Conservation (phyloP, 495 filamentous ascomycete genomes). For the Talaromyces liani region DNA sequence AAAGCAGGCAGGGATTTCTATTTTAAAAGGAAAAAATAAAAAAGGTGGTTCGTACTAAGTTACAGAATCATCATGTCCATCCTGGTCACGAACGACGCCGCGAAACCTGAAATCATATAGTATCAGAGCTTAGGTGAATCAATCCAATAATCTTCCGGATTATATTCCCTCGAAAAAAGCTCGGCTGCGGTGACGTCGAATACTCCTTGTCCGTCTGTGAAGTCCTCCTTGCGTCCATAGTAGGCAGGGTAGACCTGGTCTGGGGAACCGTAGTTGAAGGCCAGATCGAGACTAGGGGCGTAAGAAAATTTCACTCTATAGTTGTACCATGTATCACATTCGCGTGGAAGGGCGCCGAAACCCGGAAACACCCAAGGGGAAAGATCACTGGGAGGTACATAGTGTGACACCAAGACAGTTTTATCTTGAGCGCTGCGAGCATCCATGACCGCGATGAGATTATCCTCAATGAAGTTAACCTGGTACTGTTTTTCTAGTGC, state of each 20-base stretch:
- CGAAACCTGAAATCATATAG: not conserved
- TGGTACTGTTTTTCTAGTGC: conserved; percentile 10
- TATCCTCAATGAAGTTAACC: conserved; percentile 11
- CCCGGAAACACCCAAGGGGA: conserved; percentile 5
- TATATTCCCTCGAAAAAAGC: not conserved
- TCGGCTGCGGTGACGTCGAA: conserved; percentile 7
- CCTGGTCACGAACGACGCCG: not conserved
- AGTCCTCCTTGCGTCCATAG: conserved; percentile 14
- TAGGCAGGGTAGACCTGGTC: conserved; percentile 9
- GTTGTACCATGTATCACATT: conserved; percentile 10
- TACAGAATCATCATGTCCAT: not conserved
- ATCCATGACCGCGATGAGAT: conserved; percentile 11
- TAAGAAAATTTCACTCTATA: conserved; percentile 10
- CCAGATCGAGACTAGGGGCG: too few relatives aligned
- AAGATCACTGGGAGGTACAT: not conserved
- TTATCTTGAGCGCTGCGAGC: conserved; percentile 11
- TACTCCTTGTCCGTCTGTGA: conserved; percentile 12
- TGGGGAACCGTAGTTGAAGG: not conserved
- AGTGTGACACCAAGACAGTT: conserved; percentile 10
- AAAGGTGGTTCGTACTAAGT: too few relatives aligned
- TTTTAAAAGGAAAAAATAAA: too few relatives aligned
- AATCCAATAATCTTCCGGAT: not conserved
- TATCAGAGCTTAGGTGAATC: not conserved
- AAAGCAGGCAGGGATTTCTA: too few relatives aligned
- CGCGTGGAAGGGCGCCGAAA: conserved; percentile 10